phyloP scores from a whole-genome alignment of 306 rosid species.

The Acmispon strigosus region DNA sequence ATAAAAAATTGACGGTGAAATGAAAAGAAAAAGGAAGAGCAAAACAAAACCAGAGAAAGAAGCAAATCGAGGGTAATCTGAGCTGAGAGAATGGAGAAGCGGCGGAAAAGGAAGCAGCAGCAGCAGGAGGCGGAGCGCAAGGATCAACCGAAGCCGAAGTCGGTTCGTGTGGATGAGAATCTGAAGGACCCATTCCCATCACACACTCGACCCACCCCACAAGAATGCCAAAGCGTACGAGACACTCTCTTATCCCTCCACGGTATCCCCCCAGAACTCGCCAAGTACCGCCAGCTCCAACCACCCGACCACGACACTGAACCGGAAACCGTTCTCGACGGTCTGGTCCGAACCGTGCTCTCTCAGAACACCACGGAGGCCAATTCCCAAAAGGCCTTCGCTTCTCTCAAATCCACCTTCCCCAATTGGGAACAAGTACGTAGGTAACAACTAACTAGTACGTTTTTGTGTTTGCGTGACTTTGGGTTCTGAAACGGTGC shows the following conservation, averaged over 20 bases:
- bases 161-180: background rate
- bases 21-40: too few relatives aligned
- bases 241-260: conserved; percentile 59
- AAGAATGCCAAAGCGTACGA: conserved; percentile 50
- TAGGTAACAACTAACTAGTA: background rate
- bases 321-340: conserved; percentile 60
- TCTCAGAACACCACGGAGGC: conserved; percentile 84
- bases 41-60: too few relatives aligned
- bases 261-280: conserved; percentile 71
- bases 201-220: conserved; percentile 46
- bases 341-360: conserved; percentile 71
- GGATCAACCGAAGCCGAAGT: background rate
- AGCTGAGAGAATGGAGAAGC: conserved; percentile 10
- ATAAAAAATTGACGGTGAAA: too few relatives aligned
- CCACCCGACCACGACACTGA: background rate
- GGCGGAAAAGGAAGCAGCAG: conserved; percentile 24
- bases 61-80: too few relatives aligned
- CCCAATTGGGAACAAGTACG: conserved; percentile 36
- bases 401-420: conserved; percentile 70
- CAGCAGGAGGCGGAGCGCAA: background rate
- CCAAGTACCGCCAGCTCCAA: conserved; percentile 48
- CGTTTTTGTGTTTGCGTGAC: background rate
- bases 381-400: conserved; percentile 55
- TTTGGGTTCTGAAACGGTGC: background rate
- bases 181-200: conserved; percentile 46